phyloP scores from a whole-genome alignment of 202 grass and related monocot species.

The Eragrostis tef region DNA sequence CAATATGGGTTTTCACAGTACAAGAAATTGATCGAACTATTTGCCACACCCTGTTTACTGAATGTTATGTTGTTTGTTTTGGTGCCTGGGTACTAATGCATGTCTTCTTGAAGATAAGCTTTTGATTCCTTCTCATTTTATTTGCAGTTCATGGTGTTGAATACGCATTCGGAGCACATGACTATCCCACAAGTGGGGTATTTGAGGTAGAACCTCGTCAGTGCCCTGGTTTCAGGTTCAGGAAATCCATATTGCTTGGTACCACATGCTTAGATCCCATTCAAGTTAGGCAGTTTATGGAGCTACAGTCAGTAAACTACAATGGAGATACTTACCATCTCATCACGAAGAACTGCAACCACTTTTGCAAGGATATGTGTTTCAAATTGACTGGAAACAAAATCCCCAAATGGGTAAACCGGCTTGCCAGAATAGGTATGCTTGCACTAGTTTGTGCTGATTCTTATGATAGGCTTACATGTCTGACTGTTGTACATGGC shows the following conservation, averaged over 20 bases:
- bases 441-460: slow-evolving; percentile 8
- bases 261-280: slow-evolving; percentile 82
- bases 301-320: slow-evolving; percentile 85
- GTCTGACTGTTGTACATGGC: slow-evolving; percentile 36
- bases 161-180: slow-evolving; percentile 99
- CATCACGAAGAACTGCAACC: slow-evolving; percentile 97
- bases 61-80: neutral
- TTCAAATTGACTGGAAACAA: slow-evolving; percentile 82
- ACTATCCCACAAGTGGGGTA: slow-evolving; percentile 87
- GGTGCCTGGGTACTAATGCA: neutral
- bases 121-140: slow-evolving; percentile 26
- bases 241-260: slow-evolving; percentile 91
- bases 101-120: neutral
- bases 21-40: neutral
- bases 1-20: neutral
- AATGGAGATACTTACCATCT: slow-evolving; percentile 96
- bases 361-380: slow-evolving; percentile 98
- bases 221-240: slow-evolving; percentile 96
- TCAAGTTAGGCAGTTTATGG: slow-evolving; percentile 94
- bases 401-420: slow-evolving; percentile 95
- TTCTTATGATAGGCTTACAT: slow-evolving; percentile 28
- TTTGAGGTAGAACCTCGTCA: slow-evolving; percentile 96
- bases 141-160: slow-evolving; percentile 89
- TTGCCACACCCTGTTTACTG: neutral
- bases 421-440: slow-evolving; percentile 98